Base-by-base conservation (phyloP, 106 monocot species). In the Vanilla planifolia region DNA sequence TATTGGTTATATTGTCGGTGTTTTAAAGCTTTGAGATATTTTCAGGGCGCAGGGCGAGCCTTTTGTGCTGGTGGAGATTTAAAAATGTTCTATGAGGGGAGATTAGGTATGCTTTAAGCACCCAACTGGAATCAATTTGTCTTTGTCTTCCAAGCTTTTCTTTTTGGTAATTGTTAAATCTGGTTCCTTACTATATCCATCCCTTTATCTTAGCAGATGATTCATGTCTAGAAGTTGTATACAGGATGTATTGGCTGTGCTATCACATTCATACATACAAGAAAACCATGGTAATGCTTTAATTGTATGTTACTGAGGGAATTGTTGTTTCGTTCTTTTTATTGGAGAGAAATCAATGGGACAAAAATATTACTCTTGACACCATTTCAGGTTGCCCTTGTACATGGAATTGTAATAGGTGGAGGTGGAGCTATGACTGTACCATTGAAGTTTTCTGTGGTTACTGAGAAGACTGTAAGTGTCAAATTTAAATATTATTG, bases 201-300 rank as follows among this genome's bases (percentile, higher is more conserved):
- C 33, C 21, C 20, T 35, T 33, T 33, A 57, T 21, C 21, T 34
- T 52, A 52, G 60, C 29, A 36, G 80, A 77, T 59, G 94, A 89
- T 76, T 76, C 74, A 9, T 83, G 77, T 51, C 83, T 89, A 9
- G 89, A 95, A 55, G 94, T 86, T 67, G 94, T 86, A 0, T 95
- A 95, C 53, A 77, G 89, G 71, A 95, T 95, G 89, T 95, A 95
- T 45, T 95, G 94, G 94, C 63, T 95, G 33, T 95, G 94, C 48
- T 77, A 94, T 70, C 94, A 95, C 48, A 82, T 95, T 35, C 89
- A 95, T 65, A 89, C 89, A 26, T 95, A 89, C 43, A 80, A 76
- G 80, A 95, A 86, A 64, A 74, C 78, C 7, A 69, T 35, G 80
- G 94, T 95, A 84, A 33, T 32, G 11, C 3, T 51, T 59, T 53